These are phyloP conservation scores for Pterocarpus santalinus DNA, from an alignment of 306 rosid genomes.

Conservation along the genomic window DNA sequence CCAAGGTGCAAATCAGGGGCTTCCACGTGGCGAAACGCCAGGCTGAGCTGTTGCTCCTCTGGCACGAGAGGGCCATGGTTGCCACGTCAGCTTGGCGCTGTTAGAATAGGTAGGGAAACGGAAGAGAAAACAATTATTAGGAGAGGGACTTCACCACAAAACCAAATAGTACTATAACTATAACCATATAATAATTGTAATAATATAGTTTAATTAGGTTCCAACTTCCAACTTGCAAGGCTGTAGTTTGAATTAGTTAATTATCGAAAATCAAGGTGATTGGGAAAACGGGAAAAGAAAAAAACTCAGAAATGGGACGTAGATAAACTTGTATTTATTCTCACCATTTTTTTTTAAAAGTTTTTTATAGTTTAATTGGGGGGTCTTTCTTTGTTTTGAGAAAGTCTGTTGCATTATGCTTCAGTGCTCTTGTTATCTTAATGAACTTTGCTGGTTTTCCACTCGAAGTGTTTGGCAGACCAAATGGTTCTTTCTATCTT, in stretches of 20 bases:
- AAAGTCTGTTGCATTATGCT: neutral
- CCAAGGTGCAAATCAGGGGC: slow-evolving; percentile 74
- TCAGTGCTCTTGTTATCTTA: slow-evolving; percentile 10
- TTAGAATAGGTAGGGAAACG: slow-evolving; percentile 29
- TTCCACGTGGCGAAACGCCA: slow-evolving; percentile 85
- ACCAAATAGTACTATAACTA: neutral
- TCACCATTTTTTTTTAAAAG: neutral
- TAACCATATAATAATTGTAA: neutral
- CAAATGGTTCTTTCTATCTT: slow-evolving; percentile 14
- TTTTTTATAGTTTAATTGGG: neutral
- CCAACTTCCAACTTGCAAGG: neutral
- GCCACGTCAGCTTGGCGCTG: slow-evolving; percentile 87
- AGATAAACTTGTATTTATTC: slow-evolving; percentile 38
- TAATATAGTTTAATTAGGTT: slow-evolving; percentile 5
- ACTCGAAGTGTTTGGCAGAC: slow-evolving; percentile 16
- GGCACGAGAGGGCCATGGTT: slow-evolving; percentile 79
- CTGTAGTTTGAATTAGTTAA: neutral
- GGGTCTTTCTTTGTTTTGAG: slow-evolving; percentile 18
- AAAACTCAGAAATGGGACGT: neutral
- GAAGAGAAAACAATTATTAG: neutral
- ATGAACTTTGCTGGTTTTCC: slow-evolving; percentile 37
- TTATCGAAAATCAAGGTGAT: slow-evolving; percentile 30
- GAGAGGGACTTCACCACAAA: neutral
- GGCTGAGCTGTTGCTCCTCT: slow-evolving; percentile 83
- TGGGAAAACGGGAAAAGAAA: neutral